Evolutionary conservation across 2,329 filamentous ascomycete genomes (phyloP).

Genomic region (Furcasterigmium furcatum): DNA sequence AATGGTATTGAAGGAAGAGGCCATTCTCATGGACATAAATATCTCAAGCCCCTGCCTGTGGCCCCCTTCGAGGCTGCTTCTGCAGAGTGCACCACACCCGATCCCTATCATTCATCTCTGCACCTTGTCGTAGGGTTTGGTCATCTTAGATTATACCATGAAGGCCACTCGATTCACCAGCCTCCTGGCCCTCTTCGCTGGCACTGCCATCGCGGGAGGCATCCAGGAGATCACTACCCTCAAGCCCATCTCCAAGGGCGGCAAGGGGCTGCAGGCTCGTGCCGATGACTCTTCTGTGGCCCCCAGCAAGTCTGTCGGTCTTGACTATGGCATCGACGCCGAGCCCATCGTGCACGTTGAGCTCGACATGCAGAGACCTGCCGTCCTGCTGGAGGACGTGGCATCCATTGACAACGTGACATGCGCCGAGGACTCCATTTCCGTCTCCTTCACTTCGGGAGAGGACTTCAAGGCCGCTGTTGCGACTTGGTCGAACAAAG

Average conservation of each 20-base stretch:
- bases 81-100: not conserved
- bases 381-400: slow-evolving; percentile 17
- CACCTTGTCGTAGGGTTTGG: not conserved
- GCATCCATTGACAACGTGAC: slow-evolving; percentile 50
- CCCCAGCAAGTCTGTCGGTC: slow-evolving; percentile 34
- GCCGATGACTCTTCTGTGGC: slow-evolving; percentile 3
- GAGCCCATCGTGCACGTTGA: slow-evolving; percentile 55
- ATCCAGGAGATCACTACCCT: not conserved
- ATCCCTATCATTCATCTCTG: not conserved
- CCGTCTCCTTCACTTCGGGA: slow-evolving; percentile 14
- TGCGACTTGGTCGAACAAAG: slow-evolving; percentile 12
- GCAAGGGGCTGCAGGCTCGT: not conserved
- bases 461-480: slow-evolving; percentile 15
- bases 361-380: slow-evolving; percentile 33
- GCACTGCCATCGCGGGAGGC: not conserved
- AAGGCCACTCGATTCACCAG: not conserved
- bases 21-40: not conserved
- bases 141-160: not conserved
- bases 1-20: not conserved
- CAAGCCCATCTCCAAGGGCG: not conserved
- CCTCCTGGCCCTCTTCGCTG: not conserved
- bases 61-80: not conserved
- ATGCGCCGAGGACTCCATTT: slow-evolving; percentile 50
- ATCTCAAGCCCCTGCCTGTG: not conserved
- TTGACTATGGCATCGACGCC: slow-evolving; percentile 13